Percentiles rank a stretch among this genome's conserved stretches.
These are phyloP conservation scores for Pythium rishiriense DNA, from an alignment of 352 stramenopile genomes.

Conservation along the genomic window DNA sequence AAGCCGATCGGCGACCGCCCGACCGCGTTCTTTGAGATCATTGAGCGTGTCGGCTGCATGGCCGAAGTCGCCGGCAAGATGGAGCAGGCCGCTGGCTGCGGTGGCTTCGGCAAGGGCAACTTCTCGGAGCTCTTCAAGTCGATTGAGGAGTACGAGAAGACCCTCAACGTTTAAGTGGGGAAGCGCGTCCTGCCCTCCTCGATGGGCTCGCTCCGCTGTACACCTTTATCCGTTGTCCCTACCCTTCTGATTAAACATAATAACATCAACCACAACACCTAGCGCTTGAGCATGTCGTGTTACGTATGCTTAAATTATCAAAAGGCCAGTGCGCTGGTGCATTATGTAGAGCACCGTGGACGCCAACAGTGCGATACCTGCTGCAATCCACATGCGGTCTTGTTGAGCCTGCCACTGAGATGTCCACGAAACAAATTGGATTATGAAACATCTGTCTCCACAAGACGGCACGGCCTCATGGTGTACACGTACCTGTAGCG, in stretches of 20 bases:
- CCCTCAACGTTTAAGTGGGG: constrained; percentile 63
- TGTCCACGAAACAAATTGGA: not conserved
- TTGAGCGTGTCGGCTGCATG: constrained; percentile 92
- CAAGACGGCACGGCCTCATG: not conserved
- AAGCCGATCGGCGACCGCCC: constrained; percentile 85
- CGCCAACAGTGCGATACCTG: constrained; percentile 55
- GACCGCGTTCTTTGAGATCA: constrained; percentile 93
- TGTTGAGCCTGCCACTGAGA: constrained; percentile 73
- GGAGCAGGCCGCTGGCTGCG: constrained; percentile 77
- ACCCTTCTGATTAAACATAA: not conserved
- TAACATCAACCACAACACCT: constrained; percentile 5
- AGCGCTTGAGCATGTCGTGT: not conserved
- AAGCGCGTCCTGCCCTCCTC: not conserved
- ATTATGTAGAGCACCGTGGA: constrained; percentile 75
- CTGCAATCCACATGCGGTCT: constrained; percentile 79
- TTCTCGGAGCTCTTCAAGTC: constrained; percentile 93
- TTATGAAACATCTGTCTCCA: not conserved
- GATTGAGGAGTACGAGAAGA: constrained; percentile 91
- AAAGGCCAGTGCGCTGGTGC: constrained; percentile 69
- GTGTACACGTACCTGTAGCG: constrained; percentile 32
- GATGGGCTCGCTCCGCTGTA: not conserved
- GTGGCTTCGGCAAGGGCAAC: constrained; percentile 93
- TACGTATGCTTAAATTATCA: constrained; percentile 48
- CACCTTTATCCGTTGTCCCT: not conserved
- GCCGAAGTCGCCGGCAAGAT: constrained; percentile 60